Base-by-base conservation (phyloP, 768 basidiomycete species). In the Boletus barrowsii region DNA sequence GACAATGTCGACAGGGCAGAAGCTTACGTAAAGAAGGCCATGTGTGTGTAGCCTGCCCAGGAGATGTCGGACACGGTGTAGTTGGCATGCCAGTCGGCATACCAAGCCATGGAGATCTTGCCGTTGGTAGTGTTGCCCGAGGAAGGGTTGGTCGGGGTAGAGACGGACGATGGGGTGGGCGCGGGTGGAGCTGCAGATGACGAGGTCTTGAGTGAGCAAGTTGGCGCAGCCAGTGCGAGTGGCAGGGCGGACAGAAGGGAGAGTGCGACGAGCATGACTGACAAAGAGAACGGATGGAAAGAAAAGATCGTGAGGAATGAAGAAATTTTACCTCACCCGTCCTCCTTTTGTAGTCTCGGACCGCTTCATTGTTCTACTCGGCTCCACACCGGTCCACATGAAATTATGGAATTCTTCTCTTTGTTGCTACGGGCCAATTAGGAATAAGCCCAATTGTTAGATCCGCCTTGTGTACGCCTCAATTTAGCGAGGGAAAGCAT, bases 41-140 rank as follows among this genome's bases (percentile, higher is more conserved):
- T 68, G 50, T 82, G 76, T 3, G 81, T 88, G 70, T 89, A 90
- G 69, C 79, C 80, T 5, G 66, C 64, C 88, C 88, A 91, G 54
- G 74, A 75, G 60, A 91, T 75, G 40, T 79, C 73, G 24, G 75
- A 70, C 26, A 85, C 73, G 1, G 79, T 72, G 1, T 70, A 72
- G 32, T 69, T 59, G 24, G 79, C 68, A 63, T 86, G 83, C 83
- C 83, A 91, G 42, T 83, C 82, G 29, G 87, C 82, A 60, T 76
- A 88, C 87, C 88, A 90, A 15, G 83, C 76, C 44, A 80, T 73
- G n/a, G 83, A 75, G 15, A 86, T 73, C 46, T 43, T 57, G 6
- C 68, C 64, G 55, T 26, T 61, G 59, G 65, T 49, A 3, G 59
- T 36, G 42, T 55, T 60, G 3, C 59, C 58, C 1, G 67, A 15